phyloP scores from a whole-genome alignment of 2,329 filamentous ascomycete genomes.

The Neonectria punicea region DNA sequence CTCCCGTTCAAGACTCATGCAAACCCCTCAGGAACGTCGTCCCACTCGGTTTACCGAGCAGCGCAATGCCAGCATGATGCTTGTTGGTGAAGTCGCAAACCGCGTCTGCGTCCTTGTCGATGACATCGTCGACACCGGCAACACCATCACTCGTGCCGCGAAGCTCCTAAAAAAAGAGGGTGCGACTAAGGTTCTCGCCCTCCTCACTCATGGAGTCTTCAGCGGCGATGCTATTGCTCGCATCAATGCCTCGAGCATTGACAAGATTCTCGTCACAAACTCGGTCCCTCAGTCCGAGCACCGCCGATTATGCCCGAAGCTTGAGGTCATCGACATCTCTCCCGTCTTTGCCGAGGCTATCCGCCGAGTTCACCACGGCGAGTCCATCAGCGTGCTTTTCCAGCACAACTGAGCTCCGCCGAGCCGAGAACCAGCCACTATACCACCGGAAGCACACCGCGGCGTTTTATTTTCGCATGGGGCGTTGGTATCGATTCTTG shows the following conservation, averaged over 20 bases:
- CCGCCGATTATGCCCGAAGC: conserved; percentile 80
- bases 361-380: conserved; percentile 94
- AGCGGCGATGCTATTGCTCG: conserved; percentile 94
- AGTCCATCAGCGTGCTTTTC: conserved; percentile 96
- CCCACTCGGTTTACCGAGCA: conserved; percentile 88
- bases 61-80: conserved; percentile 94
- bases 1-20: conserved; percentile 50
- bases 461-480: conserved; percentile 21
- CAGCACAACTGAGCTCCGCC: conserved; percentile 45
- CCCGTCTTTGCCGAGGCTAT: conserved; percentile 96
- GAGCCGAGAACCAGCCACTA: conserved; percentile 26
- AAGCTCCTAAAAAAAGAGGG: conserved; percentile 97
- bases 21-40: conserved; percentile 75
- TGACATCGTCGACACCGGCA: conserved; percentile 94
- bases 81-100: conserved; percentile 86
- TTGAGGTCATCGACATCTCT: conserved; percentile 90
- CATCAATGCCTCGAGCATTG: conserved; percentile 91
- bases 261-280: conserved; percentile 96
- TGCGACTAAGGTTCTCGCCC: conserved; percentile 88
- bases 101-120: conserved; percentile 91
- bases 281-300: conserved; percentile 91
- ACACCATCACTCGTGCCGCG: conserved; percentile 95
- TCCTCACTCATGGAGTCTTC: conserved; percentile 94
- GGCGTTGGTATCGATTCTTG: conserved; percentile 15
- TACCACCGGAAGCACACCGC: conserved; percentile 24